phyloP scores from a whole-genome alignment of 1,139 yeast genomes.

The Scheffersomyces lignicola region DNA sequence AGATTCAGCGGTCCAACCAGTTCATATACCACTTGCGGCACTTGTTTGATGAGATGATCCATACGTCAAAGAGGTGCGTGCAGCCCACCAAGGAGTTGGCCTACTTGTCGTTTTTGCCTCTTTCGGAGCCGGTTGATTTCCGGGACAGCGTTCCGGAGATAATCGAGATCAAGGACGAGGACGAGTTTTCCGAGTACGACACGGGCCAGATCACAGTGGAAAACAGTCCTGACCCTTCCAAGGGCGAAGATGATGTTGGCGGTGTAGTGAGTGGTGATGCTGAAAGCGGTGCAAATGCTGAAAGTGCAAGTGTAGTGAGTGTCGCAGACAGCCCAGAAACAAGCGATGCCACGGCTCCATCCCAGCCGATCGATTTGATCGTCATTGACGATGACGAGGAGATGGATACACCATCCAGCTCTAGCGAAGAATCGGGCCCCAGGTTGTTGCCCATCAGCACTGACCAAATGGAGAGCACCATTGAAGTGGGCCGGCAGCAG shows the following conservation, averaged over 20 bases:
- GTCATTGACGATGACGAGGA: slow-evolving; percentile 10
- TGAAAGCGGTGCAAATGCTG: too few species aligned
- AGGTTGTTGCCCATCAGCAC: slow-evolving; percentile 46
- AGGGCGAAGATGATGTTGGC: slow-evolving; percentile 13
- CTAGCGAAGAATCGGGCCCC: slow-evolving; percentile 10
- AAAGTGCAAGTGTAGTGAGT: too few species aligned
- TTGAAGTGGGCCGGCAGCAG: slow-evolving; percentile 88
- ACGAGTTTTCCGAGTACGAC: slow-evolving; percentile 14
- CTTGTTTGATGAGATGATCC: slow-evolving; percentile 69
- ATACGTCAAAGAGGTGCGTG: slow-evolving; percentile 62
- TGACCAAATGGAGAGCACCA: slow-evolving; percentile 68
- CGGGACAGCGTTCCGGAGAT: slow-evolving; percentile 16
- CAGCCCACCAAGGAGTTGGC: slow-evolving; percentile 85
- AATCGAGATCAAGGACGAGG: slow-evolving; percentile 11
- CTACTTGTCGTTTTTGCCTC: slow-evolving; percentile 80
- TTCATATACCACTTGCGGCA: slow-evolving; percentile 72
- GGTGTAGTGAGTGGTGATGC: slow-evolving; percentile 3
- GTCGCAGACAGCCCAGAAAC: too few species aligned
- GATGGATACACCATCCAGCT: slow-evolving; percentile 7
- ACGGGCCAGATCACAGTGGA: slow-evolving; percentile 5
- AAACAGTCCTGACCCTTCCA: too few species aligned
- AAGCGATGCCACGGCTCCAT: slow-evolving; percentile 7
- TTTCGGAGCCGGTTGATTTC: slow-evolving; percentile 65
- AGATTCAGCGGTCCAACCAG: slow-evolving; percentile 77
- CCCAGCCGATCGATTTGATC: too few species aligned